A percentile compares a stretch with the other conserved stretches of the same genome.
phyloP scores from a whole-genome alignment of 257 asterid species.

The Forsythia suspensa region DNA sequence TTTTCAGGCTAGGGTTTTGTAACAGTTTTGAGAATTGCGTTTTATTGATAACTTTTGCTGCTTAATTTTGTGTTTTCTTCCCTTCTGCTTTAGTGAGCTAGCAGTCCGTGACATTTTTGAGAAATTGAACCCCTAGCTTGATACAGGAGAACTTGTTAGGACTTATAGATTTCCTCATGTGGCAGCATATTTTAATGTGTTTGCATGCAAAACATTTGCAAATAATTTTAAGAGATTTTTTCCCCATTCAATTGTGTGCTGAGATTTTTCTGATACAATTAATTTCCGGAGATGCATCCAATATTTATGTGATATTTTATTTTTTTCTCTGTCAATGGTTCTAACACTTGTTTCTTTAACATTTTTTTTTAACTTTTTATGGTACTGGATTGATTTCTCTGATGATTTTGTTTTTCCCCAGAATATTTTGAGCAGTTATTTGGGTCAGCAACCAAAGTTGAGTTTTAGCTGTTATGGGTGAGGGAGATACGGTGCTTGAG shows the following conservation, averaged over 20 bases:
- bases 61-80: background rate
- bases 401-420: background rate
- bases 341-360: background rate
- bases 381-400: background rate
- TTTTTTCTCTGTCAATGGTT: too few relatives aligned
- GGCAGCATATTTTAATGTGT: background rate
- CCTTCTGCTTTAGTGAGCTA: conserved; percentile 2
- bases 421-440: conserved; percentile 3
- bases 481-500: conserved; percentile 51
- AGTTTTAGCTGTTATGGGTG: conserved; percentile 52
- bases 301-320: too few relatives aligned
- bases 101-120: background rate
- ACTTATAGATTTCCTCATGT: conserved; percentile 14
- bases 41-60: conserved; percentile 12
- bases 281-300: conserved; percentile 4
- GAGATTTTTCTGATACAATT: background rate
- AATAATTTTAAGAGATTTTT: background rate
- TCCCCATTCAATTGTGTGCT: background rate
- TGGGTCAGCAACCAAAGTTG: conserved; percentile 7
- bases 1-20: conserved; percentile 48
- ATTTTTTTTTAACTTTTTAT: background rate
- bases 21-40: conserved; percentile 6
- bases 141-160: conserved; percentile 21
- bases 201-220: background rate
- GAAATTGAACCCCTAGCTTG: background rate